Conservation (phyloP, 2,329 filamentous ascomycete genomes). For the Atkinsonella hypoxylon region DNA sequence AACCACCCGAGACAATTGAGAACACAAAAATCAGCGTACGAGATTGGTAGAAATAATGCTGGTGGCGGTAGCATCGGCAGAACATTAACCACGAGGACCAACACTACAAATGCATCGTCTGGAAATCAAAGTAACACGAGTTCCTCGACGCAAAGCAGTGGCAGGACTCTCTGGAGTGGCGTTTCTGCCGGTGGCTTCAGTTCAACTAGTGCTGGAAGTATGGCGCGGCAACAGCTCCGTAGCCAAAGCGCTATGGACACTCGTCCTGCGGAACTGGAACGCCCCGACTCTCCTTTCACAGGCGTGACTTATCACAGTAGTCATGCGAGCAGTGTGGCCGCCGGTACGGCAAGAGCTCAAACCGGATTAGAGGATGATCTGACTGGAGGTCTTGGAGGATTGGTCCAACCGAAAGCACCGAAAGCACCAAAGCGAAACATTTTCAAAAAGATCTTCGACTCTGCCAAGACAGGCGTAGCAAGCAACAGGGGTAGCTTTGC, state of each 20-base stretch:
- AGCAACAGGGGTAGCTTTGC: slow-evolving; percentile 79
- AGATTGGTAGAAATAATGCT: slow-evolving; percentile 42
- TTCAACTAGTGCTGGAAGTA: slow-evolving; percentile 87
- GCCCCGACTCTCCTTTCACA: slow-evolving; percentile 55
- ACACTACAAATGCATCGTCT: slow-evolving; percentile 64
- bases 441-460: slow-evolving; percentile 90
- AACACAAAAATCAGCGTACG: slow-evolving; percentile 65
- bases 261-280: slow-evolving; percentile 40
- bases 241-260: slow-evolving; percentile 55
- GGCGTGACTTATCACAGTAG: slow-evolving; percentile 87
- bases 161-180: slow-evolving; percentile 86
- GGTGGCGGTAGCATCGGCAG: slow-evolving; percentile 45
- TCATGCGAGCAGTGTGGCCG: slow-evolving; percentile 48
- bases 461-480: slow-evolving; percentile 86
- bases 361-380: slow-evolving; percentile 54
- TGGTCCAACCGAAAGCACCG: slow-evolving; percentile 63
- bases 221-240: slow-evolving; percentile 62
- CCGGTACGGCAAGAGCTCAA: slow-evolving; percentile 47
- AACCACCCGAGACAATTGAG: slow-evolving; percentile 36
- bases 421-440: slow-evolving; percentile 78
- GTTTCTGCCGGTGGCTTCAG: slow-evolving; percentile 83
- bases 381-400: slow-evolving; percentile 61
- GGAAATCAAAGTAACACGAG: slow-evolving; percentile 62
- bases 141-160: slow-evolving; percentile 64
- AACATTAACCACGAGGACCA: slow-evolving; percentile 83